Evolutionary conservation across 148 eudicot genomes (phyloP).

Genomic region (Rhododendron mucronatum): DNA sequence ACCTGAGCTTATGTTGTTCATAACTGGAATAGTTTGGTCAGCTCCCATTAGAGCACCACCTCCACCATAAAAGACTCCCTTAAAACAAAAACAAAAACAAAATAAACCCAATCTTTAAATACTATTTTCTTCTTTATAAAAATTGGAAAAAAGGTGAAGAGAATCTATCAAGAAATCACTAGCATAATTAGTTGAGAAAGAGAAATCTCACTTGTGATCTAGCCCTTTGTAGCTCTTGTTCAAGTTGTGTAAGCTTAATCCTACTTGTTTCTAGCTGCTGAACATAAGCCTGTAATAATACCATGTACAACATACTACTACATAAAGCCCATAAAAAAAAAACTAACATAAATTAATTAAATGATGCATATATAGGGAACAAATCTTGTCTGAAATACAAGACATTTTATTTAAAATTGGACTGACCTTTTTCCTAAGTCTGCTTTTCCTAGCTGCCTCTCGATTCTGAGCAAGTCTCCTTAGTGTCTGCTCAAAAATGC

Average conservation of each 20-base stretch:
- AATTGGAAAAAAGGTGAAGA: not conserved
- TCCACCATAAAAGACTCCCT: conserved; percentile 77
- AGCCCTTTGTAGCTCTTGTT: conserved; percentile 91
- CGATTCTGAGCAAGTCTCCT: conserved; percentile 99
- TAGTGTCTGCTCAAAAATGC: conserved; percentile 52
- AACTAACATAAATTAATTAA: not conserved
- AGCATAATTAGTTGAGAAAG: not conserved
- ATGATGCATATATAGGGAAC: not conserved
- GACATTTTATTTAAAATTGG: not conserved
- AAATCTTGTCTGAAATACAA: not conserved
- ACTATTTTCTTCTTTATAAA: not conserved
- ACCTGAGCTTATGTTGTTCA: conserved; percentile 75
- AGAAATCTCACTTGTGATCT: conserved; percentile 65
- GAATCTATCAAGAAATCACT: not conserved
- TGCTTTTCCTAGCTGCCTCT: conserved; percentile 99
- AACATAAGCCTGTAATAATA: conserved; percentile 81
- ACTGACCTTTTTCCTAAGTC: conserved; percentile 94
- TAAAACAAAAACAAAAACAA: not conserved
- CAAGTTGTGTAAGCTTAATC: conserved; percentile 80
- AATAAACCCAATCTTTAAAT: not conserved
- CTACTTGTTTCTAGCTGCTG: conserved; percentile 96
- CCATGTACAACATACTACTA: not conserved
- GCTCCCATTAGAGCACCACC: conserved; percentile 43
- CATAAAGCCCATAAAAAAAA: not conserved
- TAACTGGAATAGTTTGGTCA: conserved; percentile 58